phyloP scores from a whole-genome alignment of 176 grass and related monocot species.

The Lolium perenne region DNA sequence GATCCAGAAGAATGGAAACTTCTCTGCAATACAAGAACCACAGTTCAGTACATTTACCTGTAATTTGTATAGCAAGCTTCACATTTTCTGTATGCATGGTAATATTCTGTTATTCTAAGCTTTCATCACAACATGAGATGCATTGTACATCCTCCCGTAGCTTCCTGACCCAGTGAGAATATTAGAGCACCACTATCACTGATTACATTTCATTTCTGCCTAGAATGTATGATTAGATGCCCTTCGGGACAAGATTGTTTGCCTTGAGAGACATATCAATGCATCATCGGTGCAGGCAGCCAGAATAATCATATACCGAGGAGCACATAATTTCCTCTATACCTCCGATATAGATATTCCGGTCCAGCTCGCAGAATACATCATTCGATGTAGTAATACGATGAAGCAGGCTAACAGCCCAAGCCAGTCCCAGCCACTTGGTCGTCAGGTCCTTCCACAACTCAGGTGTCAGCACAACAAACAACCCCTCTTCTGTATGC shows the following conservation, averaged over 20 bases:
- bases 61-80: neutral
- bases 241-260: neutral
- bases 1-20: neutral
- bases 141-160: neutral
- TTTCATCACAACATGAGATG: neutral
- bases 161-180: neutral
- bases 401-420: too few species aligned
- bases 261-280: neutral
- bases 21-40: neutral
- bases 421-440: neutral
- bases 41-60: conserved; percentile 9
- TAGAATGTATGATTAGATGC: neutral
- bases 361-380: neutral
- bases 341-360: neutral
- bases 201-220: neutral
- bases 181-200: neutral
- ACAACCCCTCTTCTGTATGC: conserved; percentile 7
- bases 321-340: neutral
- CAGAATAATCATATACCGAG: neutral
- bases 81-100: too few species aligned
- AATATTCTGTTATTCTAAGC: neutral
- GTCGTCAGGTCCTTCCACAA: conserved; percentile 35
- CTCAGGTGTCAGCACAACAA: conserved; percentile 52
- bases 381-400: too few species aligned
- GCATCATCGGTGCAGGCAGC: neutral